Conservation (phyloP, 1,139 yeast genomes). For the Spathaspora sp. region DNA sequence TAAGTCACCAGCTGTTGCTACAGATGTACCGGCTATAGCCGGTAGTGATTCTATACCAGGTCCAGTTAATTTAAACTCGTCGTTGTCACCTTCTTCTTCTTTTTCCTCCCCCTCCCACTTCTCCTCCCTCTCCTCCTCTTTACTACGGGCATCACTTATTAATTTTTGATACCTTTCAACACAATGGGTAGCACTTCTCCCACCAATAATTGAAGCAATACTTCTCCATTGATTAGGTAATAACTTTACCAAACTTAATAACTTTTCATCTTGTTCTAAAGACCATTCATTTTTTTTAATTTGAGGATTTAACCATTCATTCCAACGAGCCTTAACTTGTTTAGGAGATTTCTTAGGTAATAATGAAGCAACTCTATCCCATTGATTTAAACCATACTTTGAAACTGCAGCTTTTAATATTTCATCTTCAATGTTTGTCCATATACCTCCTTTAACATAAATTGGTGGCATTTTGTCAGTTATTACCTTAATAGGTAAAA, state of each 20-base stretch:
- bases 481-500: neutral
- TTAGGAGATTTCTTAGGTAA: constrained; percentile 83
- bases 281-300: constrained; percentile 69
- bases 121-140: no score
- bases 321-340: constrained; percentile 94
- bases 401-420: constrained; percentile 87
- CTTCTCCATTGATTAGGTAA: constrained; percentile 96
- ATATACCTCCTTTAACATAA: constrained; percentile 82
- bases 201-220: constrained; percentile 77
- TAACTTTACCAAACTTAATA: constrained; percentile 63
- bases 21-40: constrained; percentile 27
- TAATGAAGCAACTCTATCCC: constrained; percentile 91
- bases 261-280: constrained; percentile 70
- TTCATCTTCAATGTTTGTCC: constrained; percentile 93
- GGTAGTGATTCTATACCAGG: constrained; percentile 58
- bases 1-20: constrained; percentile 53
- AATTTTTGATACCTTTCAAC: constrained; percentile 83
- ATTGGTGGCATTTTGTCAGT: constrained; percentile 45
- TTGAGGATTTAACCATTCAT: constrained; percentile 80
- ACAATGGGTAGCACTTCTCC: constrained; percentile 85
- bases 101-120: no score
- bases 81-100: no score
- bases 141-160: constrained; percentile 54
- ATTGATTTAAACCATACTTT: constrained; percentile 90
- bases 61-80: constrained; percentile 46